Evolutionary conservation across 1,139 yeast species (phyloP).

Genomic region (Starmera stellimalicola): DNA sequence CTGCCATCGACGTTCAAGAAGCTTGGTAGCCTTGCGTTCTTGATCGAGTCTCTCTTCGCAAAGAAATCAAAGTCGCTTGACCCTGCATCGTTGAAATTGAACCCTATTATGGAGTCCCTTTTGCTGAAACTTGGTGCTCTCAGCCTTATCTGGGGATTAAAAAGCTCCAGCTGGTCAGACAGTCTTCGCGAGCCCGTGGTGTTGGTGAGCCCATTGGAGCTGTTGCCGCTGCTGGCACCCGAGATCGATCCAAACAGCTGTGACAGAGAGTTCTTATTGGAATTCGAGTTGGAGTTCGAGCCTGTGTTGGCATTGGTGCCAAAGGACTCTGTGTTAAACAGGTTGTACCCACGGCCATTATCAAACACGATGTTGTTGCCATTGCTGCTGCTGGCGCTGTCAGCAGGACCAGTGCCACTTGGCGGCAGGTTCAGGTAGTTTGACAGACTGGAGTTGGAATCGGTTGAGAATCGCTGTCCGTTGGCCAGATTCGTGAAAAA

Average conservation of each 20-base stretch:
- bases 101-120: background rate
- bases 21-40: conserved; percentile 6
- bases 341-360: conserved; percentile 27
- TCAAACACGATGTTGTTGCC: conserved; percentile 8
- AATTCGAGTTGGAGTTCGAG: background rate
- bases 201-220: background rate
- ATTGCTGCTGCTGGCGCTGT: background rate
- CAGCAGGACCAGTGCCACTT: conserved; percentile 6
- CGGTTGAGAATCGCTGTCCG: conserved; percentile 19
- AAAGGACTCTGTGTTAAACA: conserved; percentile 14
- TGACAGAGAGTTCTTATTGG: background rate
- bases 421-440: conserved; percentile 14
- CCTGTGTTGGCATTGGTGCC: conserved; percentile 3
- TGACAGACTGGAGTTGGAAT: conserved; percentile 18
- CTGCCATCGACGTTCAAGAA: background rate
- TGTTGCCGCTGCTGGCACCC: background rate
- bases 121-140: conserved; percentile 18
- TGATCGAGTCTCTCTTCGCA: conserved; percentile 18
- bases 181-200: conserved; percentile 23
- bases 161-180: conserved; percentile 37
- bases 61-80: conserved; percentile 17
- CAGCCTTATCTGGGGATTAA: conserved; percentile 22
- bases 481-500: conserved; percentile 15
- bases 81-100: conserved; percentile 7
- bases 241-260: background rate